Evolutionary conservation across 2,329 filamentous ascomycete species (phyloP), one percentile per base, ranked within the genome.

Genomic region (Botryosphaeria dothidea): DNA sequence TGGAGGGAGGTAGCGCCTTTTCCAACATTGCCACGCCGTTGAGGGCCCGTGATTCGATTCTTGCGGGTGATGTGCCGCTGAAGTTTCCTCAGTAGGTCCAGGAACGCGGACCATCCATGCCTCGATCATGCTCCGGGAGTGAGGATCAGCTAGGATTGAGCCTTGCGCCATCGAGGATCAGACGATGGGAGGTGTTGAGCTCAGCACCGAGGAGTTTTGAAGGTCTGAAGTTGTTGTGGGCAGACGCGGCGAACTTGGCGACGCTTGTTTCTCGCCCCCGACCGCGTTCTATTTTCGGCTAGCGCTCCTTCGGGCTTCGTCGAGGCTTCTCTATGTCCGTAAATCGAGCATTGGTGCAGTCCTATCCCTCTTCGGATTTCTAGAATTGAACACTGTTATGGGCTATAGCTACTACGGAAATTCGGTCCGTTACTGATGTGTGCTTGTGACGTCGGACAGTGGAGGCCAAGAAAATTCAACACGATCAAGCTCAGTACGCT

Each of bases 61-160:
- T 34, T 3, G 3, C 54, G 6, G 1, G 8, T 21, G 41, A 46
- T 25, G 41, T 46, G 56, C 41, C n/a, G 5, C n/a, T 29, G 4
- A 45, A 31, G 38, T 58, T 58, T 29, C 54, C 54, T 23, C 8
- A 8, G 25, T 4, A 3, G 23, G 54, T 15, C 54, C 38, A 48
- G 56, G 56, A 60, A 60, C 56, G 56, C 7, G 56, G 25, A n/a
- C 11, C 13, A 23, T 25, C 25, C 56, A 13, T 60, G 56, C 56
- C 56, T 34, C 25, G 9, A 25, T 23, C 27, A 58, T 5, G 15
- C 3, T 19, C 38, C 34, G 21, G 11, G 17, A 21, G 52, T 19
- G 21, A 9, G 52, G 34, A n/a, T n/a, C 4, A 5, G 23, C 15
- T 2, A n/a, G 17, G 41, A 41, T 34, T 29, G 15, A 11, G 52